Conservation (phyloP, 169 alveolate genomes). For the Eimeria acervulina region DNA sequence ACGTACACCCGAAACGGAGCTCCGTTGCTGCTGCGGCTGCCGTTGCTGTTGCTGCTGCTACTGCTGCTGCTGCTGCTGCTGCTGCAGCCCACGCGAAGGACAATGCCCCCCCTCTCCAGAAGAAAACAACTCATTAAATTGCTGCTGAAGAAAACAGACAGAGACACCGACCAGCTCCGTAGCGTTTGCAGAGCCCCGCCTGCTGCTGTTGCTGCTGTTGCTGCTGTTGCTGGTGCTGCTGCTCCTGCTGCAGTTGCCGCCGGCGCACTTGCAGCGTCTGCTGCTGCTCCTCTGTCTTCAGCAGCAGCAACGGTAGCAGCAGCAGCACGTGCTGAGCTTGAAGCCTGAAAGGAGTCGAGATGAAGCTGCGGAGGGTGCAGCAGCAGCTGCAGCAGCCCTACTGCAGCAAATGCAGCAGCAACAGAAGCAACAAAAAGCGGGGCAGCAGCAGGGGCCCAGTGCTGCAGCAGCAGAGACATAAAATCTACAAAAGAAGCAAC, state of each 20-base stretch:
- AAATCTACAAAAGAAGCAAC: conserved; percentile 25
- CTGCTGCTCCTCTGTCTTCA: background rate
- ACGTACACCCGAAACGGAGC: conserved; percentile 60
- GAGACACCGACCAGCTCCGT: conserved; percentile 25
- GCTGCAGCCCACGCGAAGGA: conserved; percentile 23
- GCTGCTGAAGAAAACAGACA: conserved; percentile 45
- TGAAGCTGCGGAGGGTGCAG: background rate
- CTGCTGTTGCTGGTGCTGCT: conserved; percentile 25
- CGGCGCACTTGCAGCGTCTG: background rate
- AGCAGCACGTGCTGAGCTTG: background rate
- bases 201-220: conserved; percentile 44
- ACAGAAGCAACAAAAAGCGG: conserved; percentile 61
- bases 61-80: conserved; percentile 29
- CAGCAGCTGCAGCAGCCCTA: conserved; percentile 57
- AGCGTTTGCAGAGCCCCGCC: background rate
- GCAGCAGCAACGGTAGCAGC: conserved; percentile 35
- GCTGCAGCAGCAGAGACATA: conserved; percentile 68
- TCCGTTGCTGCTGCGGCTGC: conserved; percentile 16
- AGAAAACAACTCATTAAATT: background rate
- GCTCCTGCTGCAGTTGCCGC: conserved; percentile 30
- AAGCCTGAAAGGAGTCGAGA: background rate
- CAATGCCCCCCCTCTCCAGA: conserved; percentile 37
- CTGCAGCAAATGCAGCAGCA: conserved; percentile 61
- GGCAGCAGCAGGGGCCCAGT: conserved; percentile 55
- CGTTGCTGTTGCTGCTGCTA: conserved; percentile 30